phyloP scores from a whole-genome alignment of 257 asterid genomes.

The Schizonepeta tenuifolia region DNA sequence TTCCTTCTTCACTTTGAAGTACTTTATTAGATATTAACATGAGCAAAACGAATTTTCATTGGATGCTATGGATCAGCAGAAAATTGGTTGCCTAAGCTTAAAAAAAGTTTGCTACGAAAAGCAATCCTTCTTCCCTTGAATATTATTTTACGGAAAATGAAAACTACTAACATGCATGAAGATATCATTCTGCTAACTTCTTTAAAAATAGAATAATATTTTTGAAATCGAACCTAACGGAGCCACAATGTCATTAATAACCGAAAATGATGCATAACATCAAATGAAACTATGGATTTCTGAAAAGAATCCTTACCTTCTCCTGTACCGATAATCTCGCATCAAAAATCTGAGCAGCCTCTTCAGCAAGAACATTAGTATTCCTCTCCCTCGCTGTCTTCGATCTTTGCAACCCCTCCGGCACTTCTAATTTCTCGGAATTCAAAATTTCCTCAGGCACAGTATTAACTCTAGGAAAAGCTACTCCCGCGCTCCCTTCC shows the following conservation, averaged over 20 bases:
- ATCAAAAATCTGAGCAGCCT: constrained; percentile 83
- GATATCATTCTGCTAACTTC: background rate
- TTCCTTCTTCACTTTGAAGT: background rate
- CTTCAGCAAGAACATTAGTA: constrained; percentile 56
- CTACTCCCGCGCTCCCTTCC: constrained; percentile 53
- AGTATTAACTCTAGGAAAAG: constrained; percentile 52
- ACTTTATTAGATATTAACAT: background rate
- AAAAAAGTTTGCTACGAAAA: background rate
- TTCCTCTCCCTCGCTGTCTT: constrained; percentile 68
- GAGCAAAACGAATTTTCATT: background rate
- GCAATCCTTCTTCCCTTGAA: background rate
- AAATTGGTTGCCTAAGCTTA: background rate
- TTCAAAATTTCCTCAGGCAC: constrained; percentile 54
- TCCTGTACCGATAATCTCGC: constrained; percentile 67
- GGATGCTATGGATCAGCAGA: background rate
- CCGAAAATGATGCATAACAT: background rate
- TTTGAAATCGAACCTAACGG: background rate
- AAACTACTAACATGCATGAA: background rate
- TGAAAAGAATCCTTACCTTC: constrained; percentile 57
- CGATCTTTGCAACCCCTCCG: constrained; percentile 56
- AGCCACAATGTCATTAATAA: background rate
- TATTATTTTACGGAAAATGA: background rate
- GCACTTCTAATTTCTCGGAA: constrained; percentile 45
- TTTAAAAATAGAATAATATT: background rate
- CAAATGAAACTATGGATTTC: background rate